Base-by-base conservation (phyloP, 768 basidiomycete genomes). In the Cystobasidium tubakii region DNA sequence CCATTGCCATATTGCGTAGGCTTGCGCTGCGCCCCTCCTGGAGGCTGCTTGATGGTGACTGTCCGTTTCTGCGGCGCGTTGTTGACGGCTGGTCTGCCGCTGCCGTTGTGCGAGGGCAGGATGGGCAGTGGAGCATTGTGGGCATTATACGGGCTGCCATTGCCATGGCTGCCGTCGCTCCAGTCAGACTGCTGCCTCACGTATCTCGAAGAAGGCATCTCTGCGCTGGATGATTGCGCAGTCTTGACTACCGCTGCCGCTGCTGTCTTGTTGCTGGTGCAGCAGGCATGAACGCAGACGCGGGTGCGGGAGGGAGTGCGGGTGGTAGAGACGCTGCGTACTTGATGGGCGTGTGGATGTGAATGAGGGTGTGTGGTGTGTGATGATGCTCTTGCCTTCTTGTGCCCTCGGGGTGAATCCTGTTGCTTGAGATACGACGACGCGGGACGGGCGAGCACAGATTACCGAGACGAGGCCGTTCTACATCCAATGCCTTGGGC, bases 171-270 rank as follows among this genome's bases (percentile, higher is more conserved):
- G 62, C 63, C 31, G 29, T 27, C 43, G 63, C 63, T 65, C 63
- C 63, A 65, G 63, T 65, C 63, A n/a, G 34, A 39, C 63, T 65
- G 63, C 39, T 65, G 63, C 63, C 63, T 33, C 34, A 27, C 17
- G 43, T 65, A 65, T 43, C 42, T 43, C n/a, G 63, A 9, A n/a
- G 60, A n/a, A 62, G 31, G 31, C 60, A 33, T 62, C 60, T 12
- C 60, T 15, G n/a, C 12, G 7, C 15, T n/a, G 46, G n/a, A 19
- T n/a, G 46, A 50, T n/a, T 12, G n/a, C n/a, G n/a, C 46, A 50
- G 46, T 17, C 46, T 50, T n/a, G 12, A 50, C 46, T n/a, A 17
- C 46, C n/a, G 46, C 46, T 50, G 46, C 46, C 21, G 12, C 21
- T 50, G 46, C 42, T 42, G 42, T 17, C 17, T 7, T 7, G 42